Base-by-base conservation (phyloP, 768 basidiomycete genomes). In the Termitomyces sp. region DNA sequence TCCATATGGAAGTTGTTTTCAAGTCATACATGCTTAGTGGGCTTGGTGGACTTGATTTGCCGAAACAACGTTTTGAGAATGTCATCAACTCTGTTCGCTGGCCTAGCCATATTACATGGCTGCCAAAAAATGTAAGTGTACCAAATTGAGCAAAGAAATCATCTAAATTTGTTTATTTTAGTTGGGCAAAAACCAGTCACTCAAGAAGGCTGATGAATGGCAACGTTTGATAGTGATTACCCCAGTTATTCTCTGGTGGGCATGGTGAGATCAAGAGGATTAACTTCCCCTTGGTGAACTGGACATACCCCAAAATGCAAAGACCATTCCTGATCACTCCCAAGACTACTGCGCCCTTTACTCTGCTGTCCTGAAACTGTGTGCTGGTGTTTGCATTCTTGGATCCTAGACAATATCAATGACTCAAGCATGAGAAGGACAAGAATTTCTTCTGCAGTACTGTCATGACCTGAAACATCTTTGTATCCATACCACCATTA, bases 61-160 rank as follows among this genome's bases (percentile, higher is more conserved):
- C 57, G 4, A 70, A 68, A 38, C 39, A 62, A 57, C 52, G 49
- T 0, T 71, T 75, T 45, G 68, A 75, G 55, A 46, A 61, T 11
- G 35, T 66, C 4, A 65, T 75, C 50, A 73, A 74, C 42, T 8
- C 12, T 12, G 60, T 74, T 51, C 28, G 38, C 20, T 76, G 73
- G 75, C 75, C 71, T 9, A 67, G 67, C 36, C 69, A 71, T 53
- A 69, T 75, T 35, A 71, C 67, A 7, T 52, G 70, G 1, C 62
- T 76, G 0, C 74, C 74, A 8, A 73, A 73, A 40, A 76, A 76
- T 65, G 71, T 74, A 54, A 35, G 72, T 35, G 3, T 35, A 7
- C 8, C 50, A n/a, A n/a, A n/a, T n/a, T n/a, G n/a, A n/a, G n/a
- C n/a, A n/a, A n/a, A n/a, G n/a, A n/a, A n/a, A n/a, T n/a, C n/a